phyloP scores from a whole-genome alignment of 2,329 filamentous ascomycete genomes.

The Metarhizium guizhouense region DNA sequence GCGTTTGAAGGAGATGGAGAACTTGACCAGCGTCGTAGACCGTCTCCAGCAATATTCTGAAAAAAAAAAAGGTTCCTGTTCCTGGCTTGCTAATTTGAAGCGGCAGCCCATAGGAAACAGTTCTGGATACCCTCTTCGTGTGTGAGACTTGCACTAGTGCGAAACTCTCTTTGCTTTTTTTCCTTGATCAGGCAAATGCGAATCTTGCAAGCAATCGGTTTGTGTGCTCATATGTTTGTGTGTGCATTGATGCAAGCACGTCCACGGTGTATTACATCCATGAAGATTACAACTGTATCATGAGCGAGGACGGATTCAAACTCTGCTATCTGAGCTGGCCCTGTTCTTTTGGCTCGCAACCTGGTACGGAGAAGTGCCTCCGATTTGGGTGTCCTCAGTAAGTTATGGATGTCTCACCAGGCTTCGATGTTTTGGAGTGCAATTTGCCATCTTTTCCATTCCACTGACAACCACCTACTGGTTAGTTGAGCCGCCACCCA shows the following conservation, averaged over 20 bases:
- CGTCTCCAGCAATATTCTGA: neutral
- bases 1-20: neutral
- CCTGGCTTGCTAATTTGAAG: neutral
- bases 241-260: neutral
- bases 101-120: neutral
- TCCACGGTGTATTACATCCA: too few relatives aligned
- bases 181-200: neutral
- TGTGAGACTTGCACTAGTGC: slow-evolving; percentile 12
- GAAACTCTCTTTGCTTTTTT: slow-evolving; percentile 7
- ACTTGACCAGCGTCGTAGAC: neutral
- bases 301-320: neutral
- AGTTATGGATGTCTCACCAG: slow-evolving; percentile 20
- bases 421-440: slow-evolving; percentile 14
- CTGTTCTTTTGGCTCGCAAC: neutral
- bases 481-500: neutral
- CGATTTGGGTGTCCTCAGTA: slow-evolving; percentile 14
- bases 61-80: neutral
- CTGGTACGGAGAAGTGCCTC: neutral
- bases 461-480: neutral
- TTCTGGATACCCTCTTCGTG: slow-evolving; percentile 3
- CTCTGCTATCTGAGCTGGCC: neutral
- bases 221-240: neutral
- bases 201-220: neutral
- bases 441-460: slow-evolving; percentile 14
- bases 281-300: neutral